Evolutionary conservation across 176 grass and related monocot species (phyloP).

Genomic region (Oryza punctata): DNA sequence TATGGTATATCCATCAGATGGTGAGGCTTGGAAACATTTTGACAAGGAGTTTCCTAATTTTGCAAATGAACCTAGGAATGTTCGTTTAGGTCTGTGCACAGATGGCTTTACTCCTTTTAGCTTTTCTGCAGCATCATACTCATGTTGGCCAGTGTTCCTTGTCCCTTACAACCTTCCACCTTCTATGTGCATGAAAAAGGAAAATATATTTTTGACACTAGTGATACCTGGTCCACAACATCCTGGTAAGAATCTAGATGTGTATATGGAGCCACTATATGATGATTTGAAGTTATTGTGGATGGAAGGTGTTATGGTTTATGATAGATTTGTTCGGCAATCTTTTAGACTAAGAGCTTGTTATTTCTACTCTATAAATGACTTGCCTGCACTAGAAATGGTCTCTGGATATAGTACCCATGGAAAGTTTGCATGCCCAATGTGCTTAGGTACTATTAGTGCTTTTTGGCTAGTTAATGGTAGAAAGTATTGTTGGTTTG

Average conservation of each 20-base stretch:
- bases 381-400: constrained; percentile 9
- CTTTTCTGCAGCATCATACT: not conserved
- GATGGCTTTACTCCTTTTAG: not conserved
- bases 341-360: not conserved
- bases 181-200: constrained; percentile 11
- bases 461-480: constrained; percentile 8
- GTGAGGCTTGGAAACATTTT: no score
- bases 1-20: no score
- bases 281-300: not conserved
- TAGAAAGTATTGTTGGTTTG: not conserved
- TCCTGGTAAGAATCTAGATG: not conserved
- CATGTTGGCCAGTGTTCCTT: not conserved
- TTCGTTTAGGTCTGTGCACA: not conserved
- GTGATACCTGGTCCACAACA: not conserved
- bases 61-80: no score
- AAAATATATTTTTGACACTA: not conserved
- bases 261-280: constrained; percentile 5
- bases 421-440: constrained; percentile 22
- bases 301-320: not conserved
- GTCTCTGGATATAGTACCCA: not conserved
- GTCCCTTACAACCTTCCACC: not conserved
- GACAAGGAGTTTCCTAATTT: no score
- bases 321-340: not conserved
- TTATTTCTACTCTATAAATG: not conserved
- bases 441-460: not conserved